Conservation (phyloP, 2,329 filamentous ascomycete species). For the Claviceps arundinis region DNA sequence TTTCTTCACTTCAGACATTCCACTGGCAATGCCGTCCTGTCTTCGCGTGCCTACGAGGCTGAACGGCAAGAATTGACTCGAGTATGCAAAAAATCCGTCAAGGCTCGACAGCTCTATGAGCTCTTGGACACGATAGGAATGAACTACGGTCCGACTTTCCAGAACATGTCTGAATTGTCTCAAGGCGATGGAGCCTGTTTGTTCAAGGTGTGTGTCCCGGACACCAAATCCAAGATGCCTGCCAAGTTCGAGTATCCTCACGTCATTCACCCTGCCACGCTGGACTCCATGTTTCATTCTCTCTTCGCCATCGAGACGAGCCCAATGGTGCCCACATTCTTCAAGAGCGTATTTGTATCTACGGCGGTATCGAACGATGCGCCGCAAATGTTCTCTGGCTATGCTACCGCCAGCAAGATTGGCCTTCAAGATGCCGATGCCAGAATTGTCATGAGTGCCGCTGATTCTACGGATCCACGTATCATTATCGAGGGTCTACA, state of each 20-base stretch:
- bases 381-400: constrained; percentile 26
- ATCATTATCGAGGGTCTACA: constrained; percentile 32
- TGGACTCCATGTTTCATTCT: constrained; percentile 43
- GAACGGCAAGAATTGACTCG: constrained; percentile 13
- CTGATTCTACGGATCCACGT: constrained; percentile 17
- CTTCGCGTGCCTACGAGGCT: constrained; percentile 11
- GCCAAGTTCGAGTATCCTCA: constrained; percentile 38
- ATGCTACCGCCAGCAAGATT: constrained; percentile 23
- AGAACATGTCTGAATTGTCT: constrained; percentile 27
- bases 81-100: constrained; percentile 20
- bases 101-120: constrained; percentile 36
- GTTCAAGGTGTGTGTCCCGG: constrained; percentile 28
- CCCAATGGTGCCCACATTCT: constrained; percentile 36
- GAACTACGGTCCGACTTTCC: constrained; percentile 37
- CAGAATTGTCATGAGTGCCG: constrained; percentile 29
- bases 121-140: constrained; percentile 35
- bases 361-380: constrained; percentile 20
- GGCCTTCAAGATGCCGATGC: constrained; percentile 27
- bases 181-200: constrained; percentile 22
- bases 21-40: constrained; percentile 8
- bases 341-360: constrained; percentile 33
- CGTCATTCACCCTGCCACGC: constrained; percentile 42
- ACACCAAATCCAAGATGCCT: constrained; percentile 40
- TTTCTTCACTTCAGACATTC: constrained; percentile 17
- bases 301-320: constrained; percentile 30